Evolutionary conservation across 2,329 filamentous ascomycete genomes (phyloP).

Genomic region (Rhinocladiella mackenziei): DNA sequence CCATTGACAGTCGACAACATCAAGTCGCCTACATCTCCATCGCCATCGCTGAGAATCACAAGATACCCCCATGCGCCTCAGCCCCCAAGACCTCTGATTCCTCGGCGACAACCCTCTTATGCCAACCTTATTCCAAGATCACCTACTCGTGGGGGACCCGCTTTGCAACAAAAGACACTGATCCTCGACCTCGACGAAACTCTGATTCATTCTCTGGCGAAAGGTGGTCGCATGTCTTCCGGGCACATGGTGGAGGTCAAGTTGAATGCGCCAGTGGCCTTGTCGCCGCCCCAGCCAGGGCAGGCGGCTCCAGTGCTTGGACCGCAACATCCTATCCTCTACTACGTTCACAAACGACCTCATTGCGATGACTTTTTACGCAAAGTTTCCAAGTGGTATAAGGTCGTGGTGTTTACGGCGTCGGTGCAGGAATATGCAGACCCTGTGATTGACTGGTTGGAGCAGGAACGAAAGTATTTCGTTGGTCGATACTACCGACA

Average conservation of each 20-base stretch:
- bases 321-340: slow-evolving; percentile 91
- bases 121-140: slow-evolving; percentile 55
- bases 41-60: slow-evolving; percentile 64
- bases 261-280: slow-evolving; percentile 67
- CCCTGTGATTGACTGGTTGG: slow-evolving; percentile 97
- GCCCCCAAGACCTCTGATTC: slow-evolving; percentile 84
- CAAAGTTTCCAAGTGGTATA: slow-evolving; percentile 97
- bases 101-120: slow-evolving; percentile 84
- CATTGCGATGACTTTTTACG: slow-evolving; percentile 95
- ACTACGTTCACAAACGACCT: slow-evolving; percentile 97
- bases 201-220: slow-evolving; percentile 95
- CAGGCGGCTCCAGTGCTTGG: slow-evolving; percentile 51
- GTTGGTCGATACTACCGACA: slow-evolving; percentile 90
- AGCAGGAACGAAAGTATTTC: slow-evolving; percentile 95
- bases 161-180: slow-evolving; percentile 74
- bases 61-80: slow-evolving; percentile 87
- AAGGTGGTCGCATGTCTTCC: slow-evolving; percentile 89
- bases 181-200: slow-evolving; percentile 97
- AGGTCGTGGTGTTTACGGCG: slow-evolving; percentile 91
- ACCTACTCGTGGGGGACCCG: slow-evolving; percentile 34
- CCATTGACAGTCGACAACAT: slow-evolving; percentile 70
- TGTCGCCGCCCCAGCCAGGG: slow-evolving; percentile 41
- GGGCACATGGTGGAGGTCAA: slow-evolving; percentile 99
- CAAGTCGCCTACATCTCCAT: slow-evolving; percentile 88
- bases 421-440: slow-evolving; percentile 98